Percentiles rank a stretch among this genome's conserved stretches.
phyloP scores from a whole-genome alignment of 2,329 filamentous ascomycete genomes.

The Aspergillus sp. region DNA sequence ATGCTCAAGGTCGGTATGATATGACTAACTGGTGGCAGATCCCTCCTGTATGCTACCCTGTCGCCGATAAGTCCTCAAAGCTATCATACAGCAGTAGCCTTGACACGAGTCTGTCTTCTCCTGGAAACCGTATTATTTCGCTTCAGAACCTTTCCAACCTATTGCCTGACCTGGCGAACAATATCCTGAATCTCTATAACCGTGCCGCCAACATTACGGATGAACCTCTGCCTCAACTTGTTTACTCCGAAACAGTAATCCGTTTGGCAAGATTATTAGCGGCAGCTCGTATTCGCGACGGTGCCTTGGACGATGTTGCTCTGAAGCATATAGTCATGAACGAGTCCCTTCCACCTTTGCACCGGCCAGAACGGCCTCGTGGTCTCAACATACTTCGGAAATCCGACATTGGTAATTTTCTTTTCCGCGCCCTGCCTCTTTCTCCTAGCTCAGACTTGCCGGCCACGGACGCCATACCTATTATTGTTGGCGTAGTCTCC shows the following conservation, averaged over 20 bases:
- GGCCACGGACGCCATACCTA: constrained; percentile 72
- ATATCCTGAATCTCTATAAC: constrained; percentile 59
- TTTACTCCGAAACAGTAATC: constrained; percentile 60
- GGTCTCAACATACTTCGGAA: constrained; percentile 53
- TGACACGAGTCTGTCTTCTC: constrained; percentile 46
- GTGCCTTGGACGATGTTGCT: constrained; percentile 53
- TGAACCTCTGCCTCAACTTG: constrained; percentile 56
- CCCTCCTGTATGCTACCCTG: constrained; percentile 55
- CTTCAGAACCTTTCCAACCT: constrained; percentile 55
- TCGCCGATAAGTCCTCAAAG: constrained; percentile 52
- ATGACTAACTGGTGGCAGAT: constrained; percentile 45
- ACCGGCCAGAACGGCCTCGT: constrained; percentile 38
- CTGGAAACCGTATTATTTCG: constrained; percentile 49
- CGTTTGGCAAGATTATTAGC: constrained; percentile 57
- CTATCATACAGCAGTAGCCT: constrained; percentile 43
- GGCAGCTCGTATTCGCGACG: constrained; percentile 53
- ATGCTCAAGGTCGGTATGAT: background rate
- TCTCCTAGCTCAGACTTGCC: constrained; percentile 63
- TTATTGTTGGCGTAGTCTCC: constrained; percentile 83
- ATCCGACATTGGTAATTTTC: constrained; percentile 63
- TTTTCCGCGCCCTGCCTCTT: constrained; percentile 72
- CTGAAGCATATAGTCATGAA: constrained; percentile 62
- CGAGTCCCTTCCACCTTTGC: constrained; percentile 42
- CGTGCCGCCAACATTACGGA: constrained; percentile 55
- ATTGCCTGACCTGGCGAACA: constrained; percentile 58